Evolutionary conservation across 176 grass and related monocot genomes (phyloP).

Genomic region (Saccharum officinarum): DNA sequence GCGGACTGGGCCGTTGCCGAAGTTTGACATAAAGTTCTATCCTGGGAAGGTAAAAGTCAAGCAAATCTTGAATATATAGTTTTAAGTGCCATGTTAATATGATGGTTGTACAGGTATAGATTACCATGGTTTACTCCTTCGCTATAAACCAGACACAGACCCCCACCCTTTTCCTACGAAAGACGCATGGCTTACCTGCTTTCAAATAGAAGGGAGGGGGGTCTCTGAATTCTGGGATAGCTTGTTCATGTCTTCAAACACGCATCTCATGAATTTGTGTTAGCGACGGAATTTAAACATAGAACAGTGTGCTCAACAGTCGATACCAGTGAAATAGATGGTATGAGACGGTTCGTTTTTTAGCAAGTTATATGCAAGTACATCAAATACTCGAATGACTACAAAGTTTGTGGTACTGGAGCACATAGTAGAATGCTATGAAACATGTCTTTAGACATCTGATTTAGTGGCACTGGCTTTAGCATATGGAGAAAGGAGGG

Average conservation of each 20-base stretch:
- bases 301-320: not conserved
- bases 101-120: not conserved
- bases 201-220: not conserved
- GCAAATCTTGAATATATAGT: not conserved
- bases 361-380: not conserved
- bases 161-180: not conserved
- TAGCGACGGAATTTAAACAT: not conserved
- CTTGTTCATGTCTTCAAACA: not conserved
- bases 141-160: not conserved
- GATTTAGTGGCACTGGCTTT: not conserved
- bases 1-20: slow-evolving; percentile 53
- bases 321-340: not conserved
- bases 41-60: slow-evolving; percentile 72
- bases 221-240: not conserved
- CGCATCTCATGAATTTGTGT: not conserved
- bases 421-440: not conserved
- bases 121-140: not conserved
- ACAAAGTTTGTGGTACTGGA: not conserved
- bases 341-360: not conserved
- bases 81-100: slow-evolving; percentile 9
- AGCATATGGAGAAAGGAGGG: not conserved
- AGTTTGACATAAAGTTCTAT: slow-evolving; percentile 80
- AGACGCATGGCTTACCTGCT: not conserved
- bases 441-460: slow-evolving; percentile 4
- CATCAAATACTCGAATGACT: not conserved